A percentile compares a stretch with the other conserved stretches of the same genome.
phyloP scores from a whole-genome alignment of 345 rosid genomes.

The Eutrema japonicum region DNA sequence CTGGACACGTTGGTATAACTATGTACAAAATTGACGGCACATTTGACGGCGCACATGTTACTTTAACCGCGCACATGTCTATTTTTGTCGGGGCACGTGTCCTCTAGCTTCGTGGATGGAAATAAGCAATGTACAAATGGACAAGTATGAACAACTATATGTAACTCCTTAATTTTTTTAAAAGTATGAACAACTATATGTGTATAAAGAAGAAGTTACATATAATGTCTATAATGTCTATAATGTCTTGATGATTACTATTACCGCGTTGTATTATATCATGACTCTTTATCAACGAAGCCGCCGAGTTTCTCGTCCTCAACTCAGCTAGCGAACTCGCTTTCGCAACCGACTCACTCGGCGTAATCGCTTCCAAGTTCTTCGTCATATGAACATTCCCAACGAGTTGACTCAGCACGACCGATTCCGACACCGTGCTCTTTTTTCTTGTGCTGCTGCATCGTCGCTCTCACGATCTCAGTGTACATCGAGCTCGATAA shows the following conservation, averaged over 20 bases:
- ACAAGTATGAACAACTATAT: no score
- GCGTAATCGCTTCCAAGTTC: slow-evolving; percentile 51
- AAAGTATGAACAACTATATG: no score
- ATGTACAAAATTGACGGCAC: no score
- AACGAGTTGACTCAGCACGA: slow-evolving; percentile 68
- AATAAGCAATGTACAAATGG: no score
- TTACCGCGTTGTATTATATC: slow-evolving; percentile 51
- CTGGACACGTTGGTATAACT: no score
- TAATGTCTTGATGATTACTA: slow-evolving; percentile 41
- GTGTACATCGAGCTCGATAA: slow-evolving; percentile 82
- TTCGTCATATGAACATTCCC: slow-evolving; percentile 53
- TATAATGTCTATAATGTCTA: no score
- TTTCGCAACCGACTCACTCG: slow-evolving; percentile 54
- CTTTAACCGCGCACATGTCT: no score
- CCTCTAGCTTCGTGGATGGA: no score
- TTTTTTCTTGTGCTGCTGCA: slow-evolving; percentile 66
- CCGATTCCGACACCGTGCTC: slow-evolving; percentile 57
- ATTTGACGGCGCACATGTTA: no score
- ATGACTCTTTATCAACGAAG: slow-evolving; percentile 24
- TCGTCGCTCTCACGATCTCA: slow-evolving; percentile 67
- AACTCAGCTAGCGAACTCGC: slow-evolving; percentile 54
- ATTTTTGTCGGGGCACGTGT: no score
- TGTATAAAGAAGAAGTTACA: no score
- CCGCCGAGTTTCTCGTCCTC: slow-evolving; percentile 42
- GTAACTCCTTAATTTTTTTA: no score